phyloP scores from a whole-genome alignment of 2,329 filamentous ascomycete genomes.

The Ophiobolus disseminans region DNA sequence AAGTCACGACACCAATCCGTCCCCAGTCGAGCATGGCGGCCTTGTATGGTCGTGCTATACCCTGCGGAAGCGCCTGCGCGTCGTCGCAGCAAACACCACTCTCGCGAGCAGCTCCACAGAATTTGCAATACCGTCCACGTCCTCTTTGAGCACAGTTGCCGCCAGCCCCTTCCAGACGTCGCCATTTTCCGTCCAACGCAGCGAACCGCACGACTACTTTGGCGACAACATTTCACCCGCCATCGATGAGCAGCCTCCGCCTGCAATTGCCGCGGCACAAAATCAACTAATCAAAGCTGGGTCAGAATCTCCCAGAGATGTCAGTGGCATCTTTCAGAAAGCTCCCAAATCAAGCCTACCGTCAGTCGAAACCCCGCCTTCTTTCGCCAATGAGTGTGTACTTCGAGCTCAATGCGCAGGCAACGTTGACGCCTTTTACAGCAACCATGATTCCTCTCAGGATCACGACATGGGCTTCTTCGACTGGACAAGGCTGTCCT shows the following conservation, averaged over 20 bases:
- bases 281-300: constrained; percentile 8
- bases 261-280: constrained; percentile 10
- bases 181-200: constrained; percentile 14
- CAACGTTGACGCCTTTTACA: constrained; percentile 50
- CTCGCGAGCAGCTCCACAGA: constrained; percentile 47
- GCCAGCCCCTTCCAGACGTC: constrained; percentile 15
- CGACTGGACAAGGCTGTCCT: constrained; percentile 79
- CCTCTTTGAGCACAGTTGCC: constrained; percentile 21
- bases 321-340: constrained; percentile 9
- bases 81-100: constrained; percentile 55
- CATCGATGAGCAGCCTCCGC: constrained; percentile 18
- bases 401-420: constrained; percentile 49
- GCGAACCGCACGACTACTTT: constrained; percentile 53
- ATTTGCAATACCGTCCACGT: constrained; percentile 34
- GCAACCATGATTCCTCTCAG: constrained; percentile 27
- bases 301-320: constrained; percentile 3
- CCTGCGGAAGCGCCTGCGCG: constrained; percentile 70
- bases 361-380: constrained; percentile 31
- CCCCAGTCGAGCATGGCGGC: constrained; percentile 65
- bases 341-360: constrained; percentile 27
- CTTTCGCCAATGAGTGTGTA: constrained; percentile 51
- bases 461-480: constrained; percentile 64
- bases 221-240: constrained; percentile 38
- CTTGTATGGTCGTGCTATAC: constrained; percentile 75
- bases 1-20: constrained; percentile 59